A percentile compares a stretch with the other conserved stretches of the same genome.
Evolutionary conservation across 768 basidiomycete species (phyloP).

Genomic region (Tephrocybe sp.): DNA sequence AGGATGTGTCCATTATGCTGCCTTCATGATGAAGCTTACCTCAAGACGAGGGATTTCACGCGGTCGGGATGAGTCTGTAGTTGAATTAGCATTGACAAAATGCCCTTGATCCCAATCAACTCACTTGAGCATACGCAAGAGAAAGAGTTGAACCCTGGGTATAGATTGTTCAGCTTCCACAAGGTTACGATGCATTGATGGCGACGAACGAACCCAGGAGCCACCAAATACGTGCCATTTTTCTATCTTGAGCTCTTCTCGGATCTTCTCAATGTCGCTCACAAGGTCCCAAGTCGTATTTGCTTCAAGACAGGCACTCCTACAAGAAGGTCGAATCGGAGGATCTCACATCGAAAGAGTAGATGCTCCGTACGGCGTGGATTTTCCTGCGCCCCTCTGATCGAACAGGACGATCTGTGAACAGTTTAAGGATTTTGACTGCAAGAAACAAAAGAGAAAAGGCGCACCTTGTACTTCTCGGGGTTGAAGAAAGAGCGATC

Average conservation of each 20-base stretch:
- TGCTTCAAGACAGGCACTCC: slow-evolving; percentile 71
- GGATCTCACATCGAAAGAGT: neutral
- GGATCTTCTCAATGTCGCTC: slow-evolving; percentile 80
- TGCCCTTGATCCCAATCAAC: neutral
- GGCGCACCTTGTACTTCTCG: slow-evolving; percentile 69
- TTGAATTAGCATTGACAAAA: neutral
- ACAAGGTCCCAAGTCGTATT: slow-evolving; percentile 97
- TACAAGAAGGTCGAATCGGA: slow-evolving; percentile 24
- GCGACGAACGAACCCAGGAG: slow-evolving; percentile 69
- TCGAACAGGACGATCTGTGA: slow-evolving; percentile 85
- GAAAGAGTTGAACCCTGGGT: slow-evolving; percentile 80
- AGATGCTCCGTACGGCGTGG: slow-evolving; percentile 61
- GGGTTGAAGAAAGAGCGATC: slow-evolving; percentile 86
- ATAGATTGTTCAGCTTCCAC: neutral
- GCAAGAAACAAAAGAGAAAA: neutral
- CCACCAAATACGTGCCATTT: slow-evolving; percentile 97
- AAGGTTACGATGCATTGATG: neutral
- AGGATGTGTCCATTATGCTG: neutral
- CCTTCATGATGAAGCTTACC: slow-evolving; percentile 37
- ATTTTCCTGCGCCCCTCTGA: slow-evolving; percentile 87
- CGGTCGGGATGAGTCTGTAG: slow-evolving; percentile 73
- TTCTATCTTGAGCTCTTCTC: slow-evolving; percentile 71
- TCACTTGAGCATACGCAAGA: slow-evolving; percentile 80
- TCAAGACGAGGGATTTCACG: slow-evolving; percentile 74
- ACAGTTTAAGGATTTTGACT: neutral